Conservation (phyloP, 75 land plant genomes). For the Gnetum montanum region DNA sequence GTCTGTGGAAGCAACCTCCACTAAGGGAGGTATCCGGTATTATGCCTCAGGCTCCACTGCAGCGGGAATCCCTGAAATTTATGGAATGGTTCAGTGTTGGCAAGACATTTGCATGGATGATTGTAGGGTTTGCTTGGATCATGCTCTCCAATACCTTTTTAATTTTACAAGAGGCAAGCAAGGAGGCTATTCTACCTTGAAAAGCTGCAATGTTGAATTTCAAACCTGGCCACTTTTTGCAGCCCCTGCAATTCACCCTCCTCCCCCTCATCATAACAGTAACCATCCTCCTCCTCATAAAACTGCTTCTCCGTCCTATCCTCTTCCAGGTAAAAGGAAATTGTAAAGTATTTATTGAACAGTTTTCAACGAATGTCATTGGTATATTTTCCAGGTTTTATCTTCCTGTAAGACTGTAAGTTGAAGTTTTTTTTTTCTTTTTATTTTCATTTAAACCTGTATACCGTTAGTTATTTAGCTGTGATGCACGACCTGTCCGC, state of each 20-base stretch:
- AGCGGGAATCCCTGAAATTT: not conserved
- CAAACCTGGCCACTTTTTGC: not conserved
- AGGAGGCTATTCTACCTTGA: not conserved
- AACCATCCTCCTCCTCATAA: too few species aligned
- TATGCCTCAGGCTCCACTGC: not conserved
- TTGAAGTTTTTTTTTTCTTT: too few species aligned
- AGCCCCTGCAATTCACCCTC: not conserved
- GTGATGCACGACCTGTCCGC: too few species aligned
- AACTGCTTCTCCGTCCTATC: too few species aligned
- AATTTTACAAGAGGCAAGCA: not conserved
- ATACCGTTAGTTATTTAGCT: too few species aligned
- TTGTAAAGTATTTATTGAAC: too few species aligned
- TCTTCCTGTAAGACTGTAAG: too few species aligned
- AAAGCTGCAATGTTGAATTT: not conserved
- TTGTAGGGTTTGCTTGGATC: not conserved
- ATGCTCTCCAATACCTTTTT: not conserved
- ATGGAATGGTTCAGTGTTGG: not conserved
- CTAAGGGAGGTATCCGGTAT: not conserved
- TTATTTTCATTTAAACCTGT: too few species aligned
- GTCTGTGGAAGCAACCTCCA: not conserved
- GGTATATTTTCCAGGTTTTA: too few species aligned
- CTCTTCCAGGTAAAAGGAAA: too few species aligned
- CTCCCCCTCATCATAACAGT: not conserved
- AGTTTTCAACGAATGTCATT: too few species aligned
- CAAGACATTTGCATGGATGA: not conserved